These are phyloP conservation scores for Metarhizium album DNA, from an alignment of 2,329 filamentous ascomycete species.

Conservation along the genomic window DNA sequence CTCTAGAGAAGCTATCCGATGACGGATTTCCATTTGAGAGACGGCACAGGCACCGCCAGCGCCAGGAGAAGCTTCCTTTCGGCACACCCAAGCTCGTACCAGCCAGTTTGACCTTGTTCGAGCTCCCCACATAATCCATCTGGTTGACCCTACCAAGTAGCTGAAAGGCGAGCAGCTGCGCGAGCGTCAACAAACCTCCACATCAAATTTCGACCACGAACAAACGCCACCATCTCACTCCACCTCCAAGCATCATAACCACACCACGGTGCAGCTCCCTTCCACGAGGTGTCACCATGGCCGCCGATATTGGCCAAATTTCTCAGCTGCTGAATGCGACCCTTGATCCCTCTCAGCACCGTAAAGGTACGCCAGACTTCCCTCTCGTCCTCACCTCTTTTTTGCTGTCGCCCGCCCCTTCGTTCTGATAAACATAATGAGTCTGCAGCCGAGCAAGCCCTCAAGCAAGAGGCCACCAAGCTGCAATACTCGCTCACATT, in stretches of 20 bases:
- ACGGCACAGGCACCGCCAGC: too few species aligned
- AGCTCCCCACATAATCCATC: neutral
- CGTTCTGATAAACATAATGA: conserved; percentile 25
- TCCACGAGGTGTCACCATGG: conserved; percentile 33
- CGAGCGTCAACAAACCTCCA: conserved; percentile 5
- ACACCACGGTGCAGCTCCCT: conserved; percentile 12
- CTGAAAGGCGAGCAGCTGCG: neutral
- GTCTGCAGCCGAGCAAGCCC: conserved; percentile 62
- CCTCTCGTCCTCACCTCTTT: neutral
- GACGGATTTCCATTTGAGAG: too few species aligned
- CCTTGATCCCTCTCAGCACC: conserved; percentile 76
- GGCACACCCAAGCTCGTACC: too few species aligned
- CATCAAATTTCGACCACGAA: neutral
- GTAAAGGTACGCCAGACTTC: conserved; percentile 57
- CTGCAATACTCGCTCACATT: conserved; percentile 80
- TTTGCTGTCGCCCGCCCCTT: conserved; percentile 15
- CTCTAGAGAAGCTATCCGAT: too few species aligned
- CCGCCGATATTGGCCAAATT: conserved; percentile 47
- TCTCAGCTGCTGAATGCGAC: conserved; percentile 84
- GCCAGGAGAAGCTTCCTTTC: too few species aligned
- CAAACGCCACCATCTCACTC: neutral
- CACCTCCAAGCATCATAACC: conserved; percentile 10
- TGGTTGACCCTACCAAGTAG: too few species aligned
- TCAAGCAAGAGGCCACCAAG: conserved; percentile 70
- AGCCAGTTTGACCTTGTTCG: neutral